Evolutionary conservation across 139 green algal species (phyloP), one percentile per base, ranked within the genome.

Genomic region (Picochlorum costavermella): DNA sequence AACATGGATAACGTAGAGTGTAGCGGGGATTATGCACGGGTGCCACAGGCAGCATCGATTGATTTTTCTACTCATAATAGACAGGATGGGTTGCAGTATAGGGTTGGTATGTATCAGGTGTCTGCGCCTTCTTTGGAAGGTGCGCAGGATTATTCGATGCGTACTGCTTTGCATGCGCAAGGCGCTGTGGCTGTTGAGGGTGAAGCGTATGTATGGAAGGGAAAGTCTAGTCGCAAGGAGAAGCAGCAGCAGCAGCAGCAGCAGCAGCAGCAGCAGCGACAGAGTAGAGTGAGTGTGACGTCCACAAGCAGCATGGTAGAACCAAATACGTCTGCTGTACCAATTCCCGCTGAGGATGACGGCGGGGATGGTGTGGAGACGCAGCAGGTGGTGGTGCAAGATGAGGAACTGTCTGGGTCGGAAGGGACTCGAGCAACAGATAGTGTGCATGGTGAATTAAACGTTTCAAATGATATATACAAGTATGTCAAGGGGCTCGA

Each of bases 171-270:
- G 59, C 78, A 84, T 33, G 70, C 66, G 5, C 73, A 85, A 72
- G 79, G 79, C 3, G 79, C 79, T 5, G 72, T 85, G 64, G 79
- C 79, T 9, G 79, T 85, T 59, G 76, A 84, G 60, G 79, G 79
- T 8, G 79, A 85, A 73, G 79, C 76, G 2, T 43, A 70, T 25
- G 46, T 85, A 29, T 85, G 79, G 79, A 62, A 40, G 33, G 30
- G 57, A 31, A 49, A 44, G 44, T 10, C 33, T 11, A 13, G 33
- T 40, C 33, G 37, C 43, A 14, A 36, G 30, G 3, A 63, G 63
- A 23, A 37, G 33, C 61, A 48, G 64, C 11, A 37, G 67, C 59
- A 48, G 64, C 11, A 37, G 67, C 59, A 68, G 49, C 23, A n/a
- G n/a, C n/a, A n/a, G n/a, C n/a, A n/a, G n/a, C 61, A 48, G 64